Evolutionary conservation across 2,329 filamentous ascomycete genomes (phyloP).

Genomic region (Ophiosphaerella herpotricha): DNA sequence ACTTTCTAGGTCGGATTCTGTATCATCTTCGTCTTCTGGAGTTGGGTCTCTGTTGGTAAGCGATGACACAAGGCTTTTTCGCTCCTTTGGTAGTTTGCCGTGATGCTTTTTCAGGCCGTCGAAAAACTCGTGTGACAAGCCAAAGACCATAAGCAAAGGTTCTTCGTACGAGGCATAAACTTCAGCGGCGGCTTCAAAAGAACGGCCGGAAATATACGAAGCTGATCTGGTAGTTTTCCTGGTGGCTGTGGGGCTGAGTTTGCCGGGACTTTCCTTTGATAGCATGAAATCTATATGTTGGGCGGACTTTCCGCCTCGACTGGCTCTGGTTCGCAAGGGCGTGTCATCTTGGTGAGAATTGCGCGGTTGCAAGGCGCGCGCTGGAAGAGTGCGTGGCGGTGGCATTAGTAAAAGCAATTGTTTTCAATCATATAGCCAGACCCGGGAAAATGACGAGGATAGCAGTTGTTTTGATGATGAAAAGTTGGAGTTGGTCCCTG

Average conservation of each 20-base stretch:
- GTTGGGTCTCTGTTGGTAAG: conserved; percentile 17
- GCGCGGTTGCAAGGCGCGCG: conserved; percentile 36
- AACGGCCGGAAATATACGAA: conserved; percentile 42
- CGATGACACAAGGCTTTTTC: conserved; percentile 19
- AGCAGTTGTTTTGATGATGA: background rate
- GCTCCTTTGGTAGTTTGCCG: conserved; percentile 32
- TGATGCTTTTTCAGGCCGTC: conserved; percentile 35
- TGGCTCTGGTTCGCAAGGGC: conserved; percentile 29
- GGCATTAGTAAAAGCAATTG: conserved; percentile 26
- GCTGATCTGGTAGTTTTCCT: conserved; percentile 43
- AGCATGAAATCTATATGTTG: conserved; percentile 29
- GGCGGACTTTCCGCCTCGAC: conserved; percentile 32
- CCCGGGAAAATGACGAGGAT: background rate
- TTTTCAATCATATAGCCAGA: conserved; percentile 5
- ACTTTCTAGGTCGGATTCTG: conserved; percentile 26
- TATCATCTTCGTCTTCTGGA: conserved; percentile 21
- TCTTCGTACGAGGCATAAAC: conserved; percentile 40
- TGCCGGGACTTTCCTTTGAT: conserved; percentile 30
- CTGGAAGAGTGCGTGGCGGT: conserved; percentile 26
- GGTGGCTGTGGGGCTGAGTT: conserved; percentile 31
- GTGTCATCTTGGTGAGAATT: conserved; percentile 40
- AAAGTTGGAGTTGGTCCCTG: conserved; percentile 30
- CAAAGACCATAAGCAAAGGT: conserved; percentile 42
- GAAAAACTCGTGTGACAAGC: conserved; percentile 40
- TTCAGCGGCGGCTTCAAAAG: conserved; percentile 31